A percentile compares a stretch with the other conserved stretches of the same genome.
Conservation (phyloP, 108 stramenopile species). For the Pelagomonas calceolata region DNA sequence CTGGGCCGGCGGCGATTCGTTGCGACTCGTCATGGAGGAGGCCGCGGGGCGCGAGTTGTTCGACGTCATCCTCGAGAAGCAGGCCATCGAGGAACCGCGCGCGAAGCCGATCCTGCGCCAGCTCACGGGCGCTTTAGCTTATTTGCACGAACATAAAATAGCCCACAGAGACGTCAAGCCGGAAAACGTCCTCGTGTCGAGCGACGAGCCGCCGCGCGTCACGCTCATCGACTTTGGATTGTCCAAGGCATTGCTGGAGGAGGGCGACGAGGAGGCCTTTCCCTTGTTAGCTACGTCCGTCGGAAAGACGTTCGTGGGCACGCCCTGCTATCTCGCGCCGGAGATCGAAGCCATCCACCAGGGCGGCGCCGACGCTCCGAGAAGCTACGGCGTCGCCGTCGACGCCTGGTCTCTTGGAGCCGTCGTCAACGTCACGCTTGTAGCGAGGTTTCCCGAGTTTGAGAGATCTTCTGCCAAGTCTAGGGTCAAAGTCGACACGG, state of each 20-base stretch:
- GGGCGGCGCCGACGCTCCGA: not conserved
- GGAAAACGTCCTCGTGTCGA: slow-evolving; percentile 12
- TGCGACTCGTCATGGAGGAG: not conserved
- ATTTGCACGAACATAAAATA: slow-evolving; percentile 2
- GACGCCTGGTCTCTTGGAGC: slow-evolving; percentile 40
- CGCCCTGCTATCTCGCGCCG: slow-evolving; percentile 49
- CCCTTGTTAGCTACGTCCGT: not conserved
- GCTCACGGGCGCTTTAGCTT: slow-evolving; percentile 3
- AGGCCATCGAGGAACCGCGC: not conserved
- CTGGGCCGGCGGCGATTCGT: not conserved
- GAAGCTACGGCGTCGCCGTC: slow-evolving; percentile 21
- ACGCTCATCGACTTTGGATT: slow-evolving; percentile 36
- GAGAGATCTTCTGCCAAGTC: slow-evolving; percentile 4
- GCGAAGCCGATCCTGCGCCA: slow-evolving; percentile 7
- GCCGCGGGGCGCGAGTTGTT: not conserved
- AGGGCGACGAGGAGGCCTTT: slow-evolving; percentile 9
- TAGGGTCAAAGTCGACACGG: slow-evolving; percentile 12
- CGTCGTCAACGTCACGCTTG: slow-evolving; percentile 35
- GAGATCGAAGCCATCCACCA: slow-evolving; percentile 22
- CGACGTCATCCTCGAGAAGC: not conserved
- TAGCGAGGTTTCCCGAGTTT: slow-evolving; percentile 43
- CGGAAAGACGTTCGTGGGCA: slow-evolving; percentile 41
- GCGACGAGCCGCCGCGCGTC: not conserved
- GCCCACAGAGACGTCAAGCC: slow-evolving; percentile 18
- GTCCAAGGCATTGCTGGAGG: not conserved